A percentile compares a stretch with the other conserved stretches of the same genome.
phyloP scores from a whole-genome alignment of 805 yeast genomes.

The Candida namnaoensis region DNA sequence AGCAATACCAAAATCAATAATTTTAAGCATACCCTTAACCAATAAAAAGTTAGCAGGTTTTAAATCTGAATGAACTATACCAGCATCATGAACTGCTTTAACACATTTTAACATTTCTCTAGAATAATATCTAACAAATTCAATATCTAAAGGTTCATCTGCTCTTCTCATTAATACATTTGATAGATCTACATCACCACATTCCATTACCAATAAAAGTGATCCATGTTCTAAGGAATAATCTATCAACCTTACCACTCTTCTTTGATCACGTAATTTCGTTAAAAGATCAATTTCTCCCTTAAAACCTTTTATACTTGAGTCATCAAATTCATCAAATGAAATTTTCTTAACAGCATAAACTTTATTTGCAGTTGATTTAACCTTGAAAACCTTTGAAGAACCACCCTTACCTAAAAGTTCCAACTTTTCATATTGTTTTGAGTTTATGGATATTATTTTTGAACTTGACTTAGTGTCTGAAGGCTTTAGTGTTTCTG shows the following conservation, averaged over 20 bases:
- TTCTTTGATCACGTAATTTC: constrained; percentile 45
- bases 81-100: constrained; percentile 77
- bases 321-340: constrained; percentile 72
- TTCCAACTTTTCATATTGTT: constrained; percentile 65
- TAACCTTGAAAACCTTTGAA: constrained; percentile 81
- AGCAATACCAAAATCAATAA: constrained; percentile 95
- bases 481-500: constrained; percentile 15
- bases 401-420: constrained; percentile 87
- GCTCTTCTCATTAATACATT: constrained; percentile 59
- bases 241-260: constrained; percentile 77
- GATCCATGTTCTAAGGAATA: constrained; percentile 58
- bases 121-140: constrained; percentile 74
- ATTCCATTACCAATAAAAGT: constrained; percentile 79
- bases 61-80: constrained; percentile 77
- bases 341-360: constrained; percentile 79
- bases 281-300: constrained; percentile 79
- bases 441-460: constrained; percentile 41
- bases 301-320: constrained; percentile 69
- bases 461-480: constrained; percentile 8
- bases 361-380: constrained; percentile 41
- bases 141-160: constrained; percentile 47
- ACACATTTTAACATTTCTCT: constrained; percentile 77
- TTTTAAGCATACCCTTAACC: constrained; percentile 76
- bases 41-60: constrained; percentile 67
- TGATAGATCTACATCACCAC: constrained; percentile 88